These are phyloP conservation scores for Penstemon eatonii DNA, from an alignment of 257 asterid species.

Conservation along the genomic window DNA sequence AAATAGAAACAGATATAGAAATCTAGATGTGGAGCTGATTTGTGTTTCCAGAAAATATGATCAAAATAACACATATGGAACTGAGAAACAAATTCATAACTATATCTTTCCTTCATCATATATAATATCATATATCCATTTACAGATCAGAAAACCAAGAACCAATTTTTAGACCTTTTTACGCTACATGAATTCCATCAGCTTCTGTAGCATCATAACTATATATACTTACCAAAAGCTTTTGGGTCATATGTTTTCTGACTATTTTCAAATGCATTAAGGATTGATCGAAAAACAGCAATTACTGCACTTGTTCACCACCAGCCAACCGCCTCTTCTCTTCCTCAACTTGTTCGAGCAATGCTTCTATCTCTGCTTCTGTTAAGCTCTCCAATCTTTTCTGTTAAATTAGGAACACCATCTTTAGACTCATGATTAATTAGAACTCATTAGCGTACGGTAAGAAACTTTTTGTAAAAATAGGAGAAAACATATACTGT, in stretches of 20 bases:
- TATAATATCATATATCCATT: not conserved
- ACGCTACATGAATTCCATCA: not conserved
- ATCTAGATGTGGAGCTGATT: not conserved
- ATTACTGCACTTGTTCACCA: conserved; percentile 49
- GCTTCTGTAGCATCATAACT: not conserved
- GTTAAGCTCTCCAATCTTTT: conserved; percentile 92
- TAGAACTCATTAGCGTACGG: not conserved
- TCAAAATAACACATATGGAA: not conserved
- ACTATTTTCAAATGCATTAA: conserved; percentile 4
- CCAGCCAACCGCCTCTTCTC: conserved; percentile 65
- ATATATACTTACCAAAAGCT: conserved; percentile 9
- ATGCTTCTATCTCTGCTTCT: conserved; percentile 73
- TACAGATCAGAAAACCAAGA: not conserved
- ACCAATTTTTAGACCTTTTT: too few species aligned
- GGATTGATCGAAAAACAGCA: not conserved
- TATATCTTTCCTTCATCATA: not conserved
- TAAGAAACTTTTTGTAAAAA: too few species aligned
- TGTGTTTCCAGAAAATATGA: conserved; percentile 25
- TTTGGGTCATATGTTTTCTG: not conserved
- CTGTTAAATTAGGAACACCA: conserved; percentile 38
- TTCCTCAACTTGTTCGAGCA: conserved; percentile 91
- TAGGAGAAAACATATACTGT: too few species aligned
- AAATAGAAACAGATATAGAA: too few species aligned
- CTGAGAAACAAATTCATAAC: not conserved
- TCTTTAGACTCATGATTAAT: not conserved